Base-by-base conservation (phyloP, 2,329 filamentous ascomycete genomes). In the Saccharata proteae region DNA sequence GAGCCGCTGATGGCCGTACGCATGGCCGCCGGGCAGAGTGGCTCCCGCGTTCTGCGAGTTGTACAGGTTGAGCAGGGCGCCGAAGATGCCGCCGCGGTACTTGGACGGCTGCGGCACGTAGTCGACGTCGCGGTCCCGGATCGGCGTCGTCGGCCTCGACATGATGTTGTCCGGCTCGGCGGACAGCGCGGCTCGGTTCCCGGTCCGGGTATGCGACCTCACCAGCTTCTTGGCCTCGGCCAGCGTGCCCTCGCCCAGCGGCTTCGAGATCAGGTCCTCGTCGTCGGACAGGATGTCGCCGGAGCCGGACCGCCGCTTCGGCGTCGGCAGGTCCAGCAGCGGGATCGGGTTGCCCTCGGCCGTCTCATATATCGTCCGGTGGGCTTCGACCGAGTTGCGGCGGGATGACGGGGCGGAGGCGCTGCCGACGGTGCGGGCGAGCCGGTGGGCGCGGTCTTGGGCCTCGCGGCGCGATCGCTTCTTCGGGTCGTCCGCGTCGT, bases 51-150 rank as follows among this genome's bases (percentile, higher is more conserved):
- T 23, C 14, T 36, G 34, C 4, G 29, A 12, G 19, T 27, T 67
- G 45, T 82, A 77, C 7, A 85, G 63, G 51, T 77, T 81, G 29
- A 90, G 59, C 0, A 92, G 59, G 0, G 75, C 77, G 3, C 77
- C 75, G 1, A 92, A 60, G 27, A 88, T 71, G 17, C 83, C 80
- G 17, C 76, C 77, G 29, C 76, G 72, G 49, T 82, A 86, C 39
- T 77, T 69, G 14, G 64, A 57, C 4, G 80, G 80, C 24, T 66
- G 64, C 26, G 77, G 73, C 12, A 81, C 69, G 46, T 81, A 82
- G 34, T 71, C 67, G 28, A 68, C 65, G 14, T 68, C 62, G 25
- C 71, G 62, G 26, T 65, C 60, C 24, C 58, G 52, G 2, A 52
- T 53, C 2, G 63, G 67, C 3, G 66, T 70, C 5, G 59, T 53